These are phyloP conservation scores for Lupinus albus DNA, from an alignment of 306 rosid species.

Conservation along the genomic window DNA sequence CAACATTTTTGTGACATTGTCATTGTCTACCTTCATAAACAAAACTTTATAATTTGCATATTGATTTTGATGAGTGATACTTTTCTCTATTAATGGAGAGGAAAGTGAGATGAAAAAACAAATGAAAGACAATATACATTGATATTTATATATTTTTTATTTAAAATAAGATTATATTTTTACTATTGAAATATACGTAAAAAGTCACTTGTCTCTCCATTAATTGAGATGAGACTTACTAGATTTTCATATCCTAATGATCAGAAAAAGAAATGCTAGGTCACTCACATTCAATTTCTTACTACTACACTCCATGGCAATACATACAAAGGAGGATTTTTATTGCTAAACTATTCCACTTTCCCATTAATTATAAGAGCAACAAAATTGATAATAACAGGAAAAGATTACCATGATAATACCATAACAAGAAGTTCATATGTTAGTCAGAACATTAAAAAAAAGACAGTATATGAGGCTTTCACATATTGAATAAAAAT, in stretches of 20 bases:
- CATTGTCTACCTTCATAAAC: too few relatives aligned
- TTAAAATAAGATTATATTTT: too few relatives aligned
- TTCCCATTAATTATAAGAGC: background rate
- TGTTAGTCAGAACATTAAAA: background rate
- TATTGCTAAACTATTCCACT: background rate
- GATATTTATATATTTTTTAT: too few relatives aligned
- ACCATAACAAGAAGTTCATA: background rate
- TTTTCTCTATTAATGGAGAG: too few relatives aligned
- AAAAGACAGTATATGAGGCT: too few relatives aligned
- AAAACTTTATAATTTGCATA: background rate
- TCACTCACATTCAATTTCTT: background rate
- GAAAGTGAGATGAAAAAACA: too few relatives aligned
- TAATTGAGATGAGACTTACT: too few relatives aligned
- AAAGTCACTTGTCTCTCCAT: too few relatives aligned
- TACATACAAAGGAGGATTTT: background rate
- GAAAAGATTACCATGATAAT: background rate
- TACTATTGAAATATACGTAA: too few relatives aligned
- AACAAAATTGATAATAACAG: background rate
- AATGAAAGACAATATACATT: too few relatives aligned
- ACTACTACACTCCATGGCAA: background rate
- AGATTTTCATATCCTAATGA: background rate
- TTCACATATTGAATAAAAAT: too few relatives aligned
- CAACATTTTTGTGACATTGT: background rate
- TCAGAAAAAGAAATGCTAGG: background rate
- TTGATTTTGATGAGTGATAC: too few relatives aligned